A percentile compares a stretch with the other conserved stretches of the same genome.
Evolutionary conservation across 1,284 basidiomycete genomes (phyloP).

Genomic region (Sphagnurus paluster): DNA sequence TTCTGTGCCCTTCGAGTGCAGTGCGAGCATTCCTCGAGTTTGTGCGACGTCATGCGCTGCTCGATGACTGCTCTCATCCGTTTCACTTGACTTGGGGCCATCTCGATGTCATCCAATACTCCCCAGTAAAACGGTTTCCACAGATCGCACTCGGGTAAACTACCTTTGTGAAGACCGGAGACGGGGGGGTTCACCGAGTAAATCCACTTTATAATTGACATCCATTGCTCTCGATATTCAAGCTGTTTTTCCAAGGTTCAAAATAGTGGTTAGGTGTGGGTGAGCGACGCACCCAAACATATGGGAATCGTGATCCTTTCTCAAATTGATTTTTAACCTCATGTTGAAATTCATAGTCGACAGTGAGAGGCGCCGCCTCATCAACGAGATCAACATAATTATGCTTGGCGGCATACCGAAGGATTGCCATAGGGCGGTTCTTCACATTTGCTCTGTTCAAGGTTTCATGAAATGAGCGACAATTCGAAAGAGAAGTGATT

Average conservation of each 20-base stretch:
- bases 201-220: conserved; percentile 1
- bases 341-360: not conserved
- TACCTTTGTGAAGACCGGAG: conserved; percentile 8
- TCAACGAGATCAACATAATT: conserved; percentile 9
- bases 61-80: not conserved
- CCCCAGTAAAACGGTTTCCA: conserved; percentile 7
- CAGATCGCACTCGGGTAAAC: conserved; percentile 1
- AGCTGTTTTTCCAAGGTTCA: too few relatives aligned
- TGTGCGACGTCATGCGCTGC: not conserved
- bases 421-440: conserved; percentile 6
- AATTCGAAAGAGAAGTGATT: not conserved
- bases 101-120: conserved; percentile 2
- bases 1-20: too few relatives aligned
- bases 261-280: not conserved
- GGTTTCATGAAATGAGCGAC: not conserved
- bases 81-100: not conserved
- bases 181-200: conserved; percentile 1
- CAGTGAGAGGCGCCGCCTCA: conserved; percentile 4
- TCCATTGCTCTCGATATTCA: conserved; percentile 11
- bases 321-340: conserved; percentile 8
- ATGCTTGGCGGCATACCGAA: conserved; percentile 16
- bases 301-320: not conserved
- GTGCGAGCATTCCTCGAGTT: too few relatives aligned
- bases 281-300: conserved; percentile 9
- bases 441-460: not conserved